Percentiles rank a stretch among this genome's conserved stretches.
phyloP scores from a whole-genome alignment of 2,329 filamentous ascomycete genomes.

The Penicillium sumatraense region DNA sequence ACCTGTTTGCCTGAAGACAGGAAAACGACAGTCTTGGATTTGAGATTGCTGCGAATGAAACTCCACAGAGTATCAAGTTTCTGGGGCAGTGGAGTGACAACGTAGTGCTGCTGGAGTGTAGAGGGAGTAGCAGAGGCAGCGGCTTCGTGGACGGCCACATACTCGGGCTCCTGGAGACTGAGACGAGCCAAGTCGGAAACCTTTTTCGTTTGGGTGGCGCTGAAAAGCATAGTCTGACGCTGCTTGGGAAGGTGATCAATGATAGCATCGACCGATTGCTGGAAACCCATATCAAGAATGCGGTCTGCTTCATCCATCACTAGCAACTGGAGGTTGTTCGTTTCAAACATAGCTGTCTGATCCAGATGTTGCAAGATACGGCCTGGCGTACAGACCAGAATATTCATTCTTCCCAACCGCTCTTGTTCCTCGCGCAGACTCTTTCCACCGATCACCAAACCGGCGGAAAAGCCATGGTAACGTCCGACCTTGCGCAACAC shows the following conservation, averaged over 20 bases:
- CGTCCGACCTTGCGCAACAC: slow-evolving; percentile 88
- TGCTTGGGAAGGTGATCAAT: slow-evolving; percentile 85
- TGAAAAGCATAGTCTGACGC: slow-evolving; percentile 92
- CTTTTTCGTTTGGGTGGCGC: slow-evolving; percentile 92
- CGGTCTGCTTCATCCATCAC: slow-evolving; percentile 95
- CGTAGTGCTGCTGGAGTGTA: slow-evolving; percentile 87
- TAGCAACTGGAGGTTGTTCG: slow-evolving; percentile 87
- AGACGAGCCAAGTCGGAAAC: slow-evolving; percentile 89
- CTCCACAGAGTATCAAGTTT: slow-evolving; percentile 93
- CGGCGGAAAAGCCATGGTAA: slow-evolving; percentile 88
- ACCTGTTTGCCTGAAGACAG: slow-evolving; percentile 95
- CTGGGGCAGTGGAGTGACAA: slow-evolving; percentile 79
- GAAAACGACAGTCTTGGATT: slow-evolving; percentile 94
- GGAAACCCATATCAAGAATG: slow-evolving; percentile 98
- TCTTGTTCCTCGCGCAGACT: slow-evolving; percentile 85
- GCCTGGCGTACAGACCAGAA: slow-evolving; percentile 91
- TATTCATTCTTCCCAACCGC: slow-evolving; percentile 89
- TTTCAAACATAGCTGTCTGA: slow-evolving; percentile 87
- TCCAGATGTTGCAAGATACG: slow-evolving; percentile 95
- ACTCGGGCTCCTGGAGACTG: slow-evolving; percentile 88
- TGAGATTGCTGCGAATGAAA: slow-evolving; percentile 88
- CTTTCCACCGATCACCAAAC: slow-evolving; percentile 92
- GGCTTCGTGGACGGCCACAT: slow-evolving; percentile 89
- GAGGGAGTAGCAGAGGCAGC: slow-evolving; percentile 79
- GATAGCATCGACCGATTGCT: slow-evolving; percentile 86